A percentile compares a stretch with the other conserved stretches of the same genome.
These are phyloP conservation scores for Helminthosporium solani DNA, from an alignment of 2,329 filamentous ascomycete species.

Conservation along the genomic window DNA sequence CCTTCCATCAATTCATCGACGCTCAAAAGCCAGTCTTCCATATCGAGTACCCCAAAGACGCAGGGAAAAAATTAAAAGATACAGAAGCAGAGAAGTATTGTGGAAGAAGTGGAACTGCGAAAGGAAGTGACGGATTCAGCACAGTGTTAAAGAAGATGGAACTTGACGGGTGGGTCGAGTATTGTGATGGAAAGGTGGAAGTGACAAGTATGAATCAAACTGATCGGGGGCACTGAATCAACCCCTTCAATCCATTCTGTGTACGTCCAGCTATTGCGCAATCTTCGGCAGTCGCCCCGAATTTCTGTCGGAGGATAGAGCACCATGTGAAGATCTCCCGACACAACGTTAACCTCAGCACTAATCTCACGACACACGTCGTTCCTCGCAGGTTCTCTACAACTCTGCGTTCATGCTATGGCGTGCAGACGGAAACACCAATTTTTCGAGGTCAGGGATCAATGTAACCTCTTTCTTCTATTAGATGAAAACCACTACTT, in stretches of 20 bases:
- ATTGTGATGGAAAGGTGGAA: constrained; percentile 46
- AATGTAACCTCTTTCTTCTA: constrained; percentile 12
- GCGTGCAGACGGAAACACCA: background rate
- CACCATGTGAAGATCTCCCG: background rate
- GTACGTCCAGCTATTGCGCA: background rate
- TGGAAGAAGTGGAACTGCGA: constrained; percentile 33
- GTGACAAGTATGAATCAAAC: constrained; percentile 22
- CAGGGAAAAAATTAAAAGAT: constrained; percentile 41
- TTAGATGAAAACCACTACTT: background rate
- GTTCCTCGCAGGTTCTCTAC: background rate
- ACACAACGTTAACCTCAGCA: background rate
- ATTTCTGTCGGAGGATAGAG: background rate
- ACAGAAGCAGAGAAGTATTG: constrained; percentile 45
- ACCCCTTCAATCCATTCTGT: background rate
- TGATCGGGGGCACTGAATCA: constrained; percentile 4
- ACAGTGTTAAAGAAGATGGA: constrained; percentile 67
- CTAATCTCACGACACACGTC: background rate
- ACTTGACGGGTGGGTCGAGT: constrained; percentile 63
- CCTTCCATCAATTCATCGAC: constrained; percentile 59
- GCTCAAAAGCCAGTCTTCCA: constrained; percentile 69
- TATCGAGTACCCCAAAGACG: constrained; percentile 66
- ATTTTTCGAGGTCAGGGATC: background rate
- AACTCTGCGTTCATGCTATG: background rate
- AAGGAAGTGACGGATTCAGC: constrained; percentile 56
- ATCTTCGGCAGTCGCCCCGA: background rate